A percentile compares a stretch with the other conserved stretches of the same genome.
These are phyloP conservation scores for Xylaria curta DNA, from an alignment of 495 filamentous ascomycete genomes.

Conservation along the genomic window DNA sequence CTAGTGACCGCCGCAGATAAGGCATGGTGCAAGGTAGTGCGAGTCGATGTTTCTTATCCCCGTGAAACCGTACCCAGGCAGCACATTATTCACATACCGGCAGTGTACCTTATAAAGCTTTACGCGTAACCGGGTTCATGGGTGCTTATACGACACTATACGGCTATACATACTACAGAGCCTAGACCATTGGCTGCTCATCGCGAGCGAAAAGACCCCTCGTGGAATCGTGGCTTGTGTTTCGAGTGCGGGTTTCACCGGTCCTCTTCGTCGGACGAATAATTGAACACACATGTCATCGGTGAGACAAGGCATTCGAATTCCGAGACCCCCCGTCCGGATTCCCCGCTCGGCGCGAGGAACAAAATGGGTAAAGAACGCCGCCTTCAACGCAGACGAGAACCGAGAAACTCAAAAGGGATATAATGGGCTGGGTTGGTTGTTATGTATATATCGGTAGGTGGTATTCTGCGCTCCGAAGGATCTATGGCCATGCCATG, in stretches of 20 bases:
- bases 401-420: too few species aligned
- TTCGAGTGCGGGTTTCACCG: constrained; percentile 20
- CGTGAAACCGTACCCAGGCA: background rate
- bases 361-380: constrained; percentile 2
- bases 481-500: background rate
- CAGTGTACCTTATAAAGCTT: background rate
- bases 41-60: background rate
- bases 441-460: background rate
- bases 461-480: background rate
- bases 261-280: constrained; percentile 4
- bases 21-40: background rate
- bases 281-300: background rate
- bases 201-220: background rate
- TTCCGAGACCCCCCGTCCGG: background rate
- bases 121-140: background rate
- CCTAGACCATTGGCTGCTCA: background rate
- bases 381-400: background rate
- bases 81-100: background rate
- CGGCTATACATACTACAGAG: background rate
- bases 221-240: constrained; percentile 11
- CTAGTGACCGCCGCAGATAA: background rate
- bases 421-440: background rate
- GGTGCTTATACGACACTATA: background rate
- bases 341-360: constrained; percentile 6
- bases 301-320: constrained; percentile 1